phyloP scores from a whole-genome alignment of 306 rosid genomes.

The Cucurbita ficifolia region DNA sequence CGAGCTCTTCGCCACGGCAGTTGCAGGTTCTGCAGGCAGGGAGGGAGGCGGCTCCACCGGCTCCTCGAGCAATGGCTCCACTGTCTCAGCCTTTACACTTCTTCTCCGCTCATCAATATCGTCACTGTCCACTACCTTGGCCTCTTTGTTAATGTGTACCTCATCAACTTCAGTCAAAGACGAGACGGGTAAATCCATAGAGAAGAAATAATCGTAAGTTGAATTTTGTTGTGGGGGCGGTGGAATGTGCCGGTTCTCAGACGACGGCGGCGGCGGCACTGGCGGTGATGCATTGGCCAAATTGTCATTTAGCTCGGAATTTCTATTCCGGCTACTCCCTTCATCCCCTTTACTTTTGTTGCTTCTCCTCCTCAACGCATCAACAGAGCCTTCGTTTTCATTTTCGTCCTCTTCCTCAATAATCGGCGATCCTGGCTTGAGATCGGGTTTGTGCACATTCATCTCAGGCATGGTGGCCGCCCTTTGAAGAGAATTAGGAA shows the following conservation, averaged over 20 bases:
- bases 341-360: slow-evolving; percentile 11
- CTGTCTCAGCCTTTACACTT: slow-evolving; percentile 6
- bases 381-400: slow-evolving; percentile 24
- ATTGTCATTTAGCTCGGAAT: slow-evolving; percentile 11
- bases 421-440: slow-evolving; percentile 22
- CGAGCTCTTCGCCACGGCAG: slow-evolving; percentile 6
- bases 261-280: slow-evolving; percentile 7
- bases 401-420: slow-evolving; percentile 34
- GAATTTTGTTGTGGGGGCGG: slow-evolving; percentile 20
- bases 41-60: slow-evolving; percentile 11
- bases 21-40: not conserved
- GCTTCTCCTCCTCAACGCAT: slow-evolving; percentile 19
- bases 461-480: slow-evolving; percentile 74
- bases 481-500: slow-evolving; percentile 32
- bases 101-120: not conserved
- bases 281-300: slow-evolving; percentile 24
- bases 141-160: slow-evolving; percentile 13
- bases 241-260: slow-evolving; percentile 16
- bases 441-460: slow-evolving; percentile 24
- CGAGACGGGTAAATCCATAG: slow-evolving; percentile 35
- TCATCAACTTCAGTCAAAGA: slow-evolving; percentile 34
- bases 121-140: slow-evolving; percentile 20
- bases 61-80: slow-evolving; percentile 16
- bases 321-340: slow-evolving; percentile 14
- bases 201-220: slow-evolving; percentile 53